These are phyloP conservation scores for Neocatenulostroma microsporum DNA, from an alignment of 2,329 filamentous ascomycete genomes.

Conservation along the genomic window DNA sequence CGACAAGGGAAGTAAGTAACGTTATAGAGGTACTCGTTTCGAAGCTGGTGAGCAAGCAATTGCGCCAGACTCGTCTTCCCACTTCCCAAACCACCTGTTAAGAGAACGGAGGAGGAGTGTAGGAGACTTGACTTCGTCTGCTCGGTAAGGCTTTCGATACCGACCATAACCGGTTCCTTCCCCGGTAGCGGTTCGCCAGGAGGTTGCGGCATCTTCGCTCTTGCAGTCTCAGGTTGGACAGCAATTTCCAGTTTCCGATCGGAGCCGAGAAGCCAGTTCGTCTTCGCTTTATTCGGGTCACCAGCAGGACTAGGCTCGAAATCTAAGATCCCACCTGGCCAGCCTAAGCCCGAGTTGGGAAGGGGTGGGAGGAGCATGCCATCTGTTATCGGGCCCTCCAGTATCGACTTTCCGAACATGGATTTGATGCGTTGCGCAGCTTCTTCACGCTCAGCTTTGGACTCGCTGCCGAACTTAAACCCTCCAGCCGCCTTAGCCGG, in stretches of 20 bases:
- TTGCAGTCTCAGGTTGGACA: constrained; percentile 66
- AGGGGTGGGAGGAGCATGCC: constrained; percentile 66
- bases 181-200: constrained; percentile 48
- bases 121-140: constrained; percentile 68
- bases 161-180: constrained; percentile 60
- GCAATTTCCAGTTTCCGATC: constrained; percentile 68
- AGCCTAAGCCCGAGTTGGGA: constrained; percentile 58
- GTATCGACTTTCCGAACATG: constrained; percentile 61
- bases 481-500: constrained; percentile 48
- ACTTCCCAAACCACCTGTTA: constrained; percentile 82
- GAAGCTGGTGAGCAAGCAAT: constrained; percentile 64
- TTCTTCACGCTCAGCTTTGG: constrained; percentile 73
- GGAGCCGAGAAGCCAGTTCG: constrained; percentile 67
- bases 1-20: constrained; percentile 80
- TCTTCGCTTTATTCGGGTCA: constrained; percentile 38
- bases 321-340: constrained; percentile 76
- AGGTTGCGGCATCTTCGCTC: constrained; percentile 48
- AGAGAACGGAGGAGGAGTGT: constrained; percentile 78
- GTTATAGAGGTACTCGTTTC: constrained; percentile 67
- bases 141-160: constrained; percentile 69
- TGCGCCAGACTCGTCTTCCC: constrained; percentile 81
- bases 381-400: constrained; percentile 82
- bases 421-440: constrained; percentile 62
- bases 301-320: constrained; percentile 56
- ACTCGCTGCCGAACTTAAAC: constrained; percentile 80